These are phyloP conservation scores for Corylus avellana DNA, from an alignment of 306 rosid species.

Conservation along the genomic window DNA sequence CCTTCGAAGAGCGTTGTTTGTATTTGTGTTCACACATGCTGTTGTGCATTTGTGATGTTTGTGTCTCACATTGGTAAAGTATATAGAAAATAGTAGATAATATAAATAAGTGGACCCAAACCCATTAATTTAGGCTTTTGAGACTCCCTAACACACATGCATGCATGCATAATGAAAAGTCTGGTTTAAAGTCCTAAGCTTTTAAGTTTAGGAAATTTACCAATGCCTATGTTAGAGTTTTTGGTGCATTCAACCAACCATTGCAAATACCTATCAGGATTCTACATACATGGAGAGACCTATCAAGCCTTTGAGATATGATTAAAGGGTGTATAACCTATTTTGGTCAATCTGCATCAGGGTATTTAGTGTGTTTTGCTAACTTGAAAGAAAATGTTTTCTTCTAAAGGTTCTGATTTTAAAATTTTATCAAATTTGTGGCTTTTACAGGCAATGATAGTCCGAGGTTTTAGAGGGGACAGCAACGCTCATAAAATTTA, in stretches of 20 bases:
- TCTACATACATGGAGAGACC: background rate
- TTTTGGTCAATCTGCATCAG: conserved; percentile 17
- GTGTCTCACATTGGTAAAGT: too few relatives aligned
- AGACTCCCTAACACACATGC: background rate
- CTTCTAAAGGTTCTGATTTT: conserved; percentile 18
- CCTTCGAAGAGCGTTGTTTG: background rate
- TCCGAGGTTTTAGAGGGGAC: conserved; percentile 91
- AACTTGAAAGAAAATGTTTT: background rate
- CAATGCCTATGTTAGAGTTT: background rate
- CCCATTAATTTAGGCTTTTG: too few relatives aligned
- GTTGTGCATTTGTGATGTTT: too few relatives aligned
- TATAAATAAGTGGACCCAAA: too few relatives aligned
- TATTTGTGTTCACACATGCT: background rate
- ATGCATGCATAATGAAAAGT: background rate
- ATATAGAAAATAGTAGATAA: too few relatives aligned
- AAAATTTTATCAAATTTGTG: background rate
- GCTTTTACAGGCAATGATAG: conserved; percentile 87
- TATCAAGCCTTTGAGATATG: background rate
- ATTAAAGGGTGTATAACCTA: background rate
- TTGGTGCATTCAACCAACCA: background rate
- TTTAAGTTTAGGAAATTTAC: background rate
- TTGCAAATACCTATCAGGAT: background rate
- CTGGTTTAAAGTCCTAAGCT: background rate
- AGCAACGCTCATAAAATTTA: conserved; percentile 65
- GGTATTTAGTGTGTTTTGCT: background rate